Conservation (phyloP, 352 stramenopile species). For the Phytopythium oedochilum region DNA sequence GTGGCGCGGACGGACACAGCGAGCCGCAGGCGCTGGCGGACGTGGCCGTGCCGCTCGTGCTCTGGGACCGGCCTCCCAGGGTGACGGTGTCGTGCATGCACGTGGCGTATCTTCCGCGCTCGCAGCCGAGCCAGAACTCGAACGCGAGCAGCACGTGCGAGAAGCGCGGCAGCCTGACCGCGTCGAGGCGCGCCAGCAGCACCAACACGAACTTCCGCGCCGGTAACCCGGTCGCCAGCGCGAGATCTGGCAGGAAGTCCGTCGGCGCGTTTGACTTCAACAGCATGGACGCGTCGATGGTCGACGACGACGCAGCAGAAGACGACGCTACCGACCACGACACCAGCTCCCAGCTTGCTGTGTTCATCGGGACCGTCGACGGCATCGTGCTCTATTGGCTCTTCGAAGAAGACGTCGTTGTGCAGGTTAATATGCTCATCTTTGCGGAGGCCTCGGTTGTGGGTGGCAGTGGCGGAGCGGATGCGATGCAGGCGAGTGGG, state of each 20-base stretch:
- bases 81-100: conserved; percentile 54
- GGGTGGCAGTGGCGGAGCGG: not conserved
- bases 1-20: not conserved
- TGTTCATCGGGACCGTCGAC: conserved; percentile 67
- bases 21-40: conserved; percentile 14
- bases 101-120: conserved; percentile 56
- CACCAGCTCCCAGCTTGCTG: conserved; percentile 44
- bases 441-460: conserved; percentile 15
- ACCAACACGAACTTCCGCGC: conserved; percentile 4
- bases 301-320: conserved; percentile 41
- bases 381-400: conserved; percentile 69
- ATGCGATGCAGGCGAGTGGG: conserved; percentile 3
- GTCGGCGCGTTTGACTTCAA: not conserved
- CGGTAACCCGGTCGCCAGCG: not conserved
- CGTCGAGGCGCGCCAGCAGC: conserved; percentile 14
- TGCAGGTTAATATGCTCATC: conserved; percentile 67
- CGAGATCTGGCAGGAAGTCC: not conserved
- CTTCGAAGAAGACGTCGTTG: conserved; percentile 50
- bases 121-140: conserved; percentile 66
- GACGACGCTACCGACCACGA: not conserved
- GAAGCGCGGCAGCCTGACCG: not conserved
- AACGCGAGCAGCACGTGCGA: conserved; percentile 3
- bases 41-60: conserved; percentile 60
- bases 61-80: conserved; percentile 55
- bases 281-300: conserved; percentile 9